Evolutionary conservation across 208 protist genomes (phyloP).

Genomic region (Leishmania tropica): DNA sequence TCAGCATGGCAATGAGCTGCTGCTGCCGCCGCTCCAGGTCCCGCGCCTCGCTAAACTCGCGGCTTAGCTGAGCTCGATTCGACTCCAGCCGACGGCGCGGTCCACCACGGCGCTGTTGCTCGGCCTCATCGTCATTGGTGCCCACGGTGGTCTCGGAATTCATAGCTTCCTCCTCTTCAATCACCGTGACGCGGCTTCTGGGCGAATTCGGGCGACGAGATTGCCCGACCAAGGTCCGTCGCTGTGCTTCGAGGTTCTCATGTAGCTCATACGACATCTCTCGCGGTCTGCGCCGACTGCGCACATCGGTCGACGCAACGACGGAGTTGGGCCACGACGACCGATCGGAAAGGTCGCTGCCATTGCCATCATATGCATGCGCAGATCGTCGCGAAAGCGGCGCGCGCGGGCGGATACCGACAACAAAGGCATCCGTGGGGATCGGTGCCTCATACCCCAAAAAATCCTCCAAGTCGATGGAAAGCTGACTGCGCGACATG

Average conservation of each 20-base stretch:
- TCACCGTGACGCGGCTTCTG: not conserved
- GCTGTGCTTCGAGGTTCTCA: constrained; percentile 8
- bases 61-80: constrained; percentile 6
- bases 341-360: not conserved
- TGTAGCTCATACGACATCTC: not conserved
- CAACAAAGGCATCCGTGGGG: constrained; percentile 7
- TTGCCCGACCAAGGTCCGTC: constrained; percentile 11
- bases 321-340: not conserved
- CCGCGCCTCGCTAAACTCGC: constrained; percentile 13
- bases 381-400: constrained; percentile 3
- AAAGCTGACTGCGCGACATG: constrained; percentile 24
- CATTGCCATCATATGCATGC: not conserved
- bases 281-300: constrained; percentile 15
- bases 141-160: not conserved
- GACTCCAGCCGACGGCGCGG: constrained; percentile 16
- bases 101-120: not conserved
- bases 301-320: constrained; percentile 3
- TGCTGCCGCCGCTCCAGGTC: constrained; percentile 29
- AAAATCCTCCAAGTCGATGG: constrained; percentile 25
- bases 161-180: not conserved
- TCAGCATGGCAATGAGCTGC: constrained; percentile 72
- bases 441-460: constrained; percentile 8
- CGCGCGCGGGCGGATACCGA: constrained; percentile 15
- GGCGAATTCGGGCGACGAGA: not conserved
- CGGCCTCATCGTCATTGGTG: not conserved